Evolutionary conservation across 305 asterid species (phyloP), one percentile per base, ranked within the genome.

Genomic region (Caryopteris hybrid): DNA sequence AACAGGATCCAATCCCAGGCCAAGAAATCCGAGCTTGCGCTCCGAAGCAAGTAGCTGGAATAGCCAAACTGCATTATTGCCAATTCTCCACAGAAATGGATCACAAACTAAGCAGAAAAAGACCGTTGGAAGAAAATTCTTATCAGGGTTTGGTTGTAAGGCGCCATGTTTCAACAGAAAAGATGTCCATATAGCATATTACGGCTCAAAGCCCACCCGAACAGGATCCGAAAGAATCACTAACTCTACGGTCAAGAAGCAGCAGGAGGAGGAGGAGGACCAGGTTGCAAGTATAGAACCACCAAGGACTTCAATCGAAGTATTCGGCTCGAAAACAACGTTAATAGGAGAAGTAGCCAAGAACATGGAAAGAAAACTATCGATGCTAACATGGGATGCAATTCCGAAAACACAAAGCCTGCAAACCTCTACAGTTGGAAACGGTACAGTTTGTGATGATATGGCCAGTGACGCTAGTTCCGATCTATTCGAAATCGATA

Each of bases 301-400:
- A 31, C 43, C 85, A 1, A 72, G 95, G 52, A 70, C 22, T 33
- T 88, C 96, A 0, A 48, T 90, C 5, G 95, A 88, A 12, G 96
- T 90, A 3, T 88, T 90, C 52, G 93, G 96, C 6, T 76, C 77
- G 2, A 71, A 70, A 16, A 72, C 68, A 13, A 6, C 64, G 21
- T 42, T 60, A 68, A 39, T 77, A 45, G 85, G 84, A 11, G 88
- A 80, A 14, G 38, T 88, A 4, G 83, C 90, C 0, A 66, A 53
- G 36, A 86, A 80, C 48, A 70, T 86, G 70, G 97, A 84, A 69
- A 81, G 89, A 70, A 88, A 86, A 50, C 84, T 90, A 13, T 86
- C 95, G 12, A 77, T 86, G 85, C 59, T 90, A 21, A 81, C 92
- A 5, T 88, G 97, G 97, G 97, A 88, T 6, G 97, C 97, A 0